Conservation (phyloP, 2,329 filamentous ascomycete genomes). For the Penicillium sp. region DNA sequence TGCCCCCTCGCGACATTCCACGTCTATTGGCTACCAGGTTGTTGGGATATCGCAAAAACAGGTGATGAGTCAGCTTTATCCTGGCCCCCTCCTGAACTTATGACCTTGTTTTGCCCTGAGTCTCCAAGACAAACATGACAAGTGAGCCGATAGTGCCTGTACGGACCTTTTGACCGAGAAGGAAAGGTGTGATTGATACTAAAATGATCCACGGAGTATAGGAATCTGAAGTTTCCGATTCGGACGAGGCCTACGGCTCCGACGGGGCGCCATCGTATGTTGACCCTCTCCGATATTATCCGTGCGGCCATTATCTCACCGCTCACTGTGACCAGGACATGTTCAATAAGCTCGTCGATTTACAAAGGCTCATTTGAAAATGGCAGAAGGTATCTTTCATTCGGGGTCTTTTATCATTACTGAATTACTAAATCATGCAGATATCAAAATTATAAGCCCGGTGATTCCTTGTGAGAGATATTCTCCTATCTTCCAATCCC, state of each 20-base stretch:
- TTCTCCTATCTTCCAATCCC: not conserved
- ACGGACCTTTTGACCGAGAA: not conserved
- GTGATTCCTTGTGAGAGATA: not conserved
- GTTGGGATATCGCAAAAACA: not conserved
- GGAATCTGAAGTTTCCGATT: not conserved
- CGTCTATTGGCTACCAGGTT: not conserved
- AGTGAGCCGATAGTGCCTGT: not conserved
- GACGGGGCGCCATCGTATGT: not conserved
- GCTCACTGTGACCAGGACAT: not conserved
- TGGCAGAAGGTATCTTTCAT: not conserved
- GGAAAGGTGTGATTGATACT: not conserved
- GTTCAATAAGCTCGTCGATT: not conserved
- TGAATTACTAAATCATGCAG: not conserved
- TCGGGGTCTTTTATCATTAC: not conserved
- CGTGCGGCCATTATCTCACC: not conserved
- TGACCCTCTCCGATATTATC: not conserved
- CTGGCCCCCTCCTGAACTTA: not conserved
- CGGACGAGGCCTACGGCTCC: not conserved
- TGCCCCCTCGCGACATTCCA: not conserved
- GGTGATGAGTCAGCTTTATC: not conserved
- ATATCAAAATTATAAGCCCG: not conserved
- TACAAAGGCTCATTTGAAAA: not conserved
- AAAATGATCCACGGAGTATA: not conserved
- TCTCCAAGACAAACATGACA: not conserved
- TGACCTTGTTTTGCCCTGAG: not conserved